Evolutionary conservation across 1,284 basidiomycete genomes (phyloP), one percentile per base, ranked within the genome.

Genomic region (Ustilago shanxiensis): DNA sequence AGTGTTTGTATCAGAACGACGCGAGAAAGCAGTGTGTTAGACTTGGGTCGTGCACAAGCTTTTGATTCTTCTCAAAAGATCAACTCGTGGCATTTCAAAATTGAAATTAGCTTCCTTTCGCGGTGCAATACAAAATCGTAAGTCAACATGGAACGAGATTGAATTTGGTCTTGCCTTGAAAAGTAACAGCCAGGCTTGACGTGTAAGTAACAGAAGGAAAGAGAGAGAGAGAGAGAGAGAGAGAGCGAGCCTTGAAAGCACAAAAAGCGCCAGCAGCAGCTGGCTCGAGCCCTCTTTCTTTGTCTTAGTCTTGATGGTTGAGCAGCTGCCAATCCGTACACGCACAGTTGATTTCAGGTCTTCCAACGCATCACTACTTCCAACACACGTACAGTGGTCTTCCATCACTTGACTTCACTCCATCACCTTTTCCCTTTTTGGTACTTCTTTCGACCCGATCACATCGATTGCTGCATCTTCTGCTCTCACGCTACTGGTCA

Each of bases 351-450:
- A n/a, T n/a, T n/a, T n/a, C n/a, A 44, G 53, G 50, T 61, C 51
- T 61, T 54, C 60, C 52, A 61, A 61, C 59, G 49, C 59, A 60
- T 60, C 59, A 60, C 58, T 22, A 60, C 58, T 22, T 52, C 44
- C 29, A 28, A 31, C 29, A 41, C 28, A 11, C 18, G 20, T 47
- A 11, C 41, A 20, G n/a, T n/a, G n/a, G n/a, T n/a, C n/a, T 14
- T 20, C 37, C n/a, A n/a, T 56, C 24, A 37, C 28, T 24, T 35
- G 18, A 16, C 13, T n/a, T 22, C 22, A 45, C 4, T 20, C 31
- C 28, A 24, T 41, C 31, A 35, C 44, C 2, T 29, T 22, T 29
- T 49, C 20, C 9, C 31, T 28, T 13, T 24, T n/a, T n/a, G n/a
- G n/a, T n/a, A n/a, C 14, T 31, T n/a, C 16, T 39, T 22, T 60